Base-by-base conservation (phyloP, 768 basidiomycete genomes). In the Lactarius vividus region DNA sequence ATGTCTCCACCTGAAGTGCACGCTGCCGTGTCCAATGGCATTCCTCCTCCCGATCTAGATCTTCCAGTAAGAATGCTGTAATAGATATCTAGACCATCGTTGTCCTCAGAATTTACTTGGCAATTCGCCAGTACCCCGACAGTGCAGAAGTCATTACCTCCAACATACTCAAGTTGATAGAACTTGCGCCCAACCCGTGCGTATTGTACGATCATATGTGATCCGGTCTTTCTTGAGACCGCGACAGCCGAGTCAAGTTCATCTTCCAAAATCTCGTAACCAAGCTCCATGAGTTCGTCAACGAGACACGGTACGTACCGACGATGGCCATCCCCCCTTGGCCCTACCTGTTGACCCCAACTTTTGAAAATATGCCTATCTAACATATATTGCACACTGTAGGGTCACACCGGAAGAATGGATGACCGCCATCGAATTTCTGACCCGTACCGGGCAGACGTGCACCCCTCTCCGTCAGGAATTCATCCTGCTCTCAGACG, bases 401-500 rank as follows among this genome's bases (percentile, higher is more conserved):
- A 84, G 83, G 64, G 75, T 94, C 59, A 91, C 92, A 20, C 89
- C 86, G 1, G 88, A 93, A 2, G 93, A 95, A 79, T 95, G 93
- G 93, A 88, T 88, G 88, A 75, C 81, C 20, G 80, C 90, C 1
- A 87, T 95, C 71, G 74, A 89, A 64, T 95, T 95, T 76, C 77
- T 95, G 65, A 95, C 92, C 0, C 78, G 80, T 9, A 83, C 82
- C 0, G 93, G 93, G 8, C 80, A 95, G 75, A 91, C 77, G 66
- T 92, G 86, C 74, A 85, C 88, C 0, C 82, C 85, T 39, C 74
- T 91, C 59, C 74, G 72, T 20, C 77, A 77, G 80, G 92, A 95
- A 73, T 90, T 90, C 74, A 92, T 95, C 71, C 84, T 95, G 8
- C 81, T 95, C n/a, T 92, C 91, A 1, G 93, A 94, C 72, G 81